Evolutionary conservation across 1,284 basidiomycete species (phyloP).

Genomic region (Sphaerobolus stellatus): DNA sequence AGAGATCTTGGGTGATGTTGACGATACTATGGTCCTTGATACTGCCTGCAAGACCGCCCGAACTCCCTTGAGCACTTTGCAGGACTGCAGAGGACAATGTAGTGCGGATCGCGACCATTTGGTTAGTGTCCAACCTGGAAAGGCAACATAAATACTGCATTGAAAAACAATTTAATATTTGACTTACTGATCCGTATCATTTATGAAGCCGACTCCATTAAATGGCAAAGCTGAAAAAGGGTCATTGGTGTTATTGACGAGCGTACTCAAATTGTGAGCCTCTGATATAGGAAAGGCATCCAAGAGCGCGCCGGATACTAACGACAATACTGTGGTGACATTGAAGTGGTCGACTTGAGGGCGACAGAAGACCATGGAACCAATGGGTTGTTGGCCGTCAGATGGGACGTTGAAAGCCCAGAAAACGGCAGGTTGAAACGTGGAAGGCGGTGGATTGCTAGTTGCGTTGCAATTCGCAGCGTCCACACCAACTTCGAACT

Average conservation of each 20-base stretch:
- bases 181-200: slow-evolving; percentile 33
- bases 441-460: slow-evolving; percentile 28
- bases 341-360: slow-evolving; percentile 43
- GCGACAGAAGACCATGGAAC: slow-evolving; percentile 47
- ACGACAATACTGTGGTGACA: slow-evolving; percentile 39
- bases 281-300: slow-evolving; percentile 24
- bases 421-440: slow-evolving; percentile 50
- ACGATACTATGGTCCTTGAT: slow-evolving; percentile 42
- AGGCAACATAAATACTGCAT: neutral
- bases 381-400: neutral
- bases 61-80: slow-evolving; percentile 41
- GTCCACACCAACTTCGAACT: slow-evolving; percentile 37
- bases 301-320: slow-evolving; percentile 7
- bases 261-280: slow-evolving; percentile 44
- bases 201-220: slow-evolving; percentile 51
- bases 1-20: slow-evolving; percentile 39
- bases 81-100: slow-evolving; percentile 50
- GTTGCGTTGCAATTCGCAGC: slow-evolving; percentile 1
- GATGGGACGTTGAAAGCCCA: slow-evolving; percentile 58
- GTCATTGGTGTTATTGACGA: slow-evolving; percentile 35
- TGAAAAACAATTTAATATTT: neutral
- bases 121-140: slow-evolving; percentile 17
- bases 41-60: slow-evolving; percentile 36
- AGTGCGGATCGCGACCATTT: too few relatives aligned
- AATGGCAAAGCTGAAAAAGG: slow-evolving; percentile 47